Percentiles rank a stretch among this genome's conserved stretches.
phyloP scores from a whole-genome alignment of 306 rosid species.

The Styphnolobium japonicum region DNA sequence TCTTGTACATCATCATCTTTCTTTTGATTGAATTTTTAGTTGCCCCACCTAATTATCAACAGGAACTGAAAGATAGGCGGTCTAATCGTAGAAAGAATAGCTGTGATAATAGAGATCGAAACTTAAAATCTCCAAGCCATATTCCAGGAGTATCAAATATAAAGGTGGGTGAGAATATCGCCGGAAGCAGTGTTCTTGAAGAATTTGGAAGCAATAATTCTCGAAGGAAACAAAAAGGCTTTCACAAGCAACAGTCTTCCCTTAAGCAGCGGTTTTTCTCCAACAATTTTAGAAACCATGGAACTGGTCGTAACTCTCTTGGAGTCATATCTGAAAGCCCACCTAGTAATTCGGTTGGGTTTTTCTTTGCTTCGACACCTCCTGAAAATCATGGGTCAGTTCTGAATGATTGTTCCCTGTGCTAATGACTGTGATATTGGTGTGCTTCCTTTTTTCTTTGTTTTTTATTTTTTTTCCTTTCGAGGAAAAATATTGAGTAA shows the following conservation, averaged over 20 bases:
- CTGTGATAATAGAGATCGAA: constrained; percentile 59
- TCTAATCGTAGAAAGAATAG: constrained; percentile 67
- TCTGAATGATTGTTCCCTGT: constrained; percentile 29
- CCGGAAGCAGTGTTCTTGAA: constrained; percentile 44
- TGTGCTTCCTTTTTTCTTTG: neutral
- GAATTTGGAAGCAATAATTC: constrained; percentile 62
- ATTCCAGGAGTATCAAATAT: constrained; percentile 55
- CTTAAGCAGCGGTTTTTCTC: constrained; percentile 85
- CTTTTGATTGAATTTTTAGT: constrained; percentile 13
- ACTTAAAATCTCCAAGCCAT: constrained; percentile 45
- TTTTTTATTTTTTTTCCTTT: neutral
- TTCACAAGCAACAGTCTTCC: constrained; percentile 63
- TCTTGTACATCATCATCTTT: neutral
- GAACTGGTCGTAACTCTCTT: constrained; percentile 57
- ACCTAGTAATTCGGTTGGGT: constrained; percentile 91
- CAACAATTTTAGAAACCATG: constrained; percentile 74
- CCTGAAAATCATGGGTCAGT: constrained; percentile 93
- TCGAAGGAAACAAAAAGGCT: constrained; percentile 65
- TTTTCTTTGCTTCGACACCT: constrained; percentile 91
- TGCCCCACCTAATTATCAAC: constrained; percentile 26
- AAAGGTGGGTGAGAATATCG: constrained; percentile 50
- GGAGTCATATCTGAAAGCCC: constrained; percentile 93
- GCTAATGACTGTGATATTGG: constrained; percentile 19
- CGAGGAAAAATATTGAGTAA: constrained; percentile 4
- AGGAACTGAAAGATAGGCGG: constrained; percentile 76